Conservation (phyloP, 768 basidiomycete genomes). For the Kwoniella europaea region DNA sequence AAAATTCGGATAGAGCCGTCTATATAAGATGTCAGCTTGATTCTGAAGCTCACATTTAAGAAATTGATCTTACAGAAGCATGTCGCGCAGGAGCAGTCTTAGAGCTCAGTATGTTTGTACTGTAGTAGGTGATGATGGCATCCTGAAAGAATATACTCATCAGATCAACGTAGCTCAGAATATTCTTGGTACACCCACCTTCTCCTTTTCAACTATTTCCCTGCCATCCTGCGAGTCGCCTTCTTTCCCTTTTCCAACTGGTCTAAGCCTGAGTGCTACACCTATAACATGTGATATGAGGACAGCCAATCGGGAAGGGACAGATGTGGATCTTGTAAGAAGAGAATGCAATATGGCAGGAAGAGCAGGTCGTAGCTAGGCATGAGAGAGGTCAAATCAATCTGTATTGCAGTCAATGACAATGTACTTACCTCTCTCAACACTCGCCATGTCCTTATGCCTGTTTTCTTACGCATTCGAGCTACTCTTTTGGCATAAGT, state of each 20-base stretch:
- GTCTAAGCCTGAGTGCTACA: conserved; percentile 68
- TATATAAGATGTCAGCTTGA: conserved; percentile 46
- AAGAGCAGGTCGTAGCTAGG: conserved; percentile 35
- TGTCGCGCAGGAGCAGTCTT: conserved; percentile 69
- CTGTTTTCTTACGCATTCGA: conserved; percentile 33
- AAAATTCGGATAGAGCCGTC: conserved; percentile 65
- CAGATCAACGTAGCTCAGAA: neutral
- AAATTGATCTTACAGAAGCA: conserved; percentile 59
- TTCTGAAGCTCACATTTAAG: neutral
- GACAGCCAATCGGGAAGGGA: conserved; percentile 60
- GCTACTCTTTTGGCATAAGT: conserved; percentile 39
- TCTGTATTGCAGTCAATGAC: too few species aligned
- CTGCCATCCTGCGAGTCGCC: conserved; percentile 58
- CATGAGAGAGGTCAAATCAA: neutral
- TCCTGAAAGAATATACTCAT: conserved; percentile 59
- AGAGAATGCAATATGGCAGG: conserved; percentile 64
- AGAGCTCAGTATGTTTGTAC: conserved; percentile 69
- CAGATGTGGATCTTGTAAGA: conserved; percentile 64
- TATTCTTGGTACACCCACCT: conserved; percentile 58
- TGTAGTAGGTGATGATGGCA: conserved; percentile 68
- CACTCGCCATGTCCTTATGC: conserved; percentile 42
- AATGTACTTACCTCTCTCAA: conserved; percentile 35
- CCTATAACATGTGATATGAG: conserved; percentile 73
- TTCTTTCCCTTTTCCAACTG: conserved; percentile 58
- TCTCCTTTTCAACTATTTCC: conserved; percentile 59